Base-by-base conservation (phyloP, 805 yeast genomes). In the Candida arabinofermentans region DNA sequence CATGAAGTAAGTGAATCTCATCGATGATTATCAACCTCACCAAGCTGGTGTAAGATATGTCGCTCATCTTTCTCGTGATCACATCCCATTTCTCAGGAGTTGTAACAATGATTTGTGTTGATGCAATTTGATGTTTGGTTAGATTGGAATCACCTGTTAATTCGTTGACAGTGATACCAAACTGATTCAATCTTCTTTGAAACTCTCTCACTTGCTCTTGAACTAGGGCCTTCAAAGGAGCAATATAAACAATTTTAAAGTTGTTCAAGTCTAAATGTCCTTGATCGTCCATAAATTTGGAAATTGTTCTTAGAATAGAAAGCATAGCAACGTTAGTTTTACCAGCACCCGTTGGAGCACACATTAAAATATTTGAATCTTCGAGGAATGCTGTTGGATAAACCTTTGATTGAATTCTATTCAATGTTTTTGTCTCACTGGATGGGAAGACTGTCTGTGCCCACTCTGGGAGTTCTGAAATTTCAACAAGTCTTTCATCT, bases 301-400 rank as follows among this genome's bases (percentile, higher is more conserved):
- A 65, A 17, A 90, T 58, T 0, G 84, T 69, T 37, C 83, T 65
- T n/a, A 90, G 66, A 4, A 86, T 72, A 0, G 96, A 70, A 35
- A 93, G 64, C 81, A 93, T 77, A 0, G 99, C 99, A 23, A 93
- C 96, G 59, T 93, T 93, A 18, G 99, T 91, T 60, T 91, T 91
- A 67, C 99, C 99, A 2, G 96, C 96, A 67, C 99, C 99, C 0
- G 99, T 91, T 6, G 99, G 99, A 1, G 99, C 98, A 72, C 98
- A 91, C 51, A 91, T 67, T 14, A 91, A 66, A 30, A 93, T 59
- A 54, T 90, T 91, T 4, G 72, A 71, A 55, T 86, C 93, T 1
- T 75, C 65, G 4, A 71, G 55, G 49, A 91, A 86, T 0, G 96
- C 96, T n/a, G 69, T 57, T 1, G 93, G 93, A 49, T 65, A 87